Evolutionary conservation across 441 rosid species (phyloP), one percentile per base, ranked within the genome.

Genomic region (Viola pubescens): DNA sequence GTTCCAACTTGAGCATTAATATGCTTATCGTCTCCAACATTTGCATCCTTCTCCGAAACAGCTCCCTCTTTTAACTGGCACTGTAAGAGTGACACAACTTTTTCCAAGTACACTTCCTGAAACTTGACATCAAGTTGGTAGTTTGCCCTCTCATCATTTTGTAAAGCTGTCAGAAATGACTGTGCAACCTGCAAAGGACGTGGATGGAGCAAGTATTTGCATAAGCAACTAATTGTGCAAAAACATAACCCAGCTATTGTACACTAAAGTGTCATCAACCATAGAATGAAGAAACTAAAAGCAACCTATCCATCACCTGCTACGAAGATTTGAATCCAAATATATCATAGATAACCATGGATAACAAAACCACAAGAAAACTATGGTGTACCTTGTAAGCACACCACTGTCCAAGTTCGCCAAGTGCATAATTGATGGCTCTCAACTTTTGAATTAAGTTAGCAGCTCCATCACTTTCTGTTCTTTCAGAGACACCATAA

Each of bases 401-500:
- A 82, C 99, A 94, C 99, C 99, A 94, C 61, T 90, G 99, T 71
- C 99, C 99, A 69, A 94, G 81, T 56, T 94, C 99, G 57, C 90
- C 85, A 68, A 94, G 97, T 59, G 97, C 91, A 70, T 87, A 94
- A 69, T 90, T 88, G 65, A 94, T 78, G 54, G 99, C 99, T 67
- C 97, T 83, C 74, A 94, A 80, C 72, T 94, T 94, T 70, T 94
- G 99, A 72, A 88, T 85, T 73, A 94, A 81, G 76, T 88, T 90
- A 70, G 95, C 97, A 46, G 97, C 99, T 63, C 99, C 99, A 49
- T 94, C 99, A 76, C 97, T 86, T 66, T 94, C 99, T 4, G 99
- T 88, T 80, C 96, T 85, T 76, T 94, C 99, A 63, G 97, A 88
- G 44, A 91, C 97, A 44, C 99, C 99, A 70, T 94, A 94, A 72